phyloP scores from a whole-genome alignment of 169 alveolate species.

The Cardiosporidium cionae region DNA sequence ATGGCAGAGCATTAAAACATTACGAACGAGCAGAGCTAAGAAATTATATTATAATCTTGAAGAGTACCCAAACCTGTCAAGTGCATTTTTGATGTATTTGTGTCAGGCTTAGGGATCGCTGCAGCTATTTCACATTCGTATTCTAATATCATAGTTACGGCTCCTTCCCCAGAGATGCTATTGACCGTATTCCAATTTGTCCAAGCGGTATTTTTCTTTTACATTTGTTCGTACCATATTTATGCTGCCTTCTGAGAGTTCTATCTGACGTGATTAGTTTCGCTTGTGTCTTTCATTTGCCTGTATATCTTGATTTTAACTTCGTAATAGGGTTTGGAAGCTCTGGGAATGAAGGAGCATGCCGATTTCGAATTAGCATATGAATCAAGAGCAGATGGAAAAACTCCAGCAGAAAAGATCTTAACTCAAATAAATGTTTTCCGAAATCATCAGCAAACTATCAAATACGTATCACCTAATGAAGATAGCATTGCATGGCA shows the following conservation, averaged over 20 bases:
- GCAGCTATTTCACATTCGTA: slow-evolving; percentile 63
- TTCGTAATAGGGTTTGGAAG: slow-evolving; percentile 20
- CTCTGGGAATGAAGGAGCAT: slow-evolving; percentile 32
- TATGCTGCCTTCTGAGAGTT: too few relatives aligned
- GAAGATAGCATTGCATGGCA: slow-evolving; percentile 14
- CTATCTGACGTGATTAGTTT: too few relatives aligned
- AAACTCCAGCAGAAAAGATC: background rate
- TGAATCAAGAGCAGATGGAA: background rate
- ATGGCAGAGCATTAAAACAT: too few relatives aligned
- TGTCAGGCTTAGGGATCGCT: slow-evolving; percentile 61
- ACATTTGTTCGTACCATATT: too few relatives aligned
- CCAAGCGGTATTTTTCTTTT: slow-evolving; percentile 78
- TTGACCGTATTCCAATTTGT: slow-evolving; percentile 94
- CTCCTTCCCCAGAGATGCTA: slow-evolving; percentile 97
- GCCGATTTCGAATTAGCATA: slow-evolving; percentile 6
- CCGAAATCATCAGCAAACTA: slow-evolving; percentile 13
- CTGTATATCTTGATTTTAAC: background rate
- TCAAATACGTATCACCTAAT: slow-evolving; percentile 1
- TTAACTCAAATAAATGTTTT: slow-evolving; percentile 7
- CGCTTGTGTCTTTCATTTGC: too few relatives aligned
- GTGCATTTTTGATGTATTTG: slow-evolving; percentile 12
- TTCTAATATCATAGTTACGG: slow-evolving; percentile 91
- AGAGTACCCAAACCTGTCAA: too few relatives aligned
- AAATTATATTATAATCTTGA: too few relatives aligned
- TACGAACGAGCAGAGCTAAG: too few relatives aligned